Conservation (phyloP, 345 rosid genomes). For the Brassica juncea region DNA sequence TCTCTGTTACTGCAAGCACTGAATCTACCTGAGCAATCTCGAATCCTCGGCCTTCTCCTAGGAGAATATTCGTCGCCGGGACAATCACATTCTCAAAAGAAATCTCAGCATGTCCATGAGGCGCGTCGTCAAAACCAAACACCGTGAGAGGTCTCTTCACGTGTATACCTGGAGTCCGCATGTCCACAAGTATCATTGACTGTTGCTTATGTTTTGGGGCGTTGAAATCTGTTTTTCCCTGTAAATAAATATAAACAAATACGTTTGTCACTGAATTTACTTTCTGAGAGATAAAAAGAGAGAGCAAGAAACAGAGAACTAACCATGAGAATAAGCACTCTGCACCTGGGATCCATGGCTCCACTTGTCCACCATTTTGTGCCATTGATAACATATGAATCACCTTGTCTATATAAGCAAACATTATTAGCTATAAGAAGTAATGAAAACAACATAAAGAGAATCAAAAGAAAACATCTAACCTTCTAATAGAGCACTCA, state of each 20-base stretch:
- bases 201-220: constrained; percentile 90
- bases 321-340: constrained; percentile 92
- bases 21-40: constrained; percentile 91
- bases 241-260: constrained; percentile 8
- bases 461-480: neutral
- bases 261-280: neutral
- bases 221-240: constrained; percentile 90
- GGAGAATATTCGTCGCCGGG: constrained; percentile 79
- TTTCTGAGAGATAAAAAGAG: neutral
- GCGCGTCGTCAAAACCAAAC: constrained; percentile 96
- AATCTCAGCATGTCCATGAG: constrained; percentile 98
- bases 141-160: constrained; percentile 83
- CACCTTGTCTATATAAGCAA: constrained; percentile 63
- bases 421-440: constrained; percentile 1
- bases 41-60: constrained; percentile 97
- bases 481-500: constrained; percentile 91
- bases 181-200: constrained; percentile 93
- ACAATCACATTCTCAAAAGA: constrained; percentile 72
- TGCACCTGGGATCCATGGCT: constrained; percentile 99
- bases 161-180: constrained; percentile 66
- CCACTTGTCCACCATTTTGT: constrained; percentile 99
- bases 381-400: constrained; percentile 82
- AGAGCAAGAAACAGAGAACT: constrained; percentile 39
- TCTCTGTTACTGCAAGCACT: constrained; percentile 9
- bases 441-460: neutral